Evolutionary conservation across 2,329 filamentous ascomycete genomes (phyloP), one percentile per base, ranked within the genome.

Genomic region (Clarireedia sp.): DNA sequence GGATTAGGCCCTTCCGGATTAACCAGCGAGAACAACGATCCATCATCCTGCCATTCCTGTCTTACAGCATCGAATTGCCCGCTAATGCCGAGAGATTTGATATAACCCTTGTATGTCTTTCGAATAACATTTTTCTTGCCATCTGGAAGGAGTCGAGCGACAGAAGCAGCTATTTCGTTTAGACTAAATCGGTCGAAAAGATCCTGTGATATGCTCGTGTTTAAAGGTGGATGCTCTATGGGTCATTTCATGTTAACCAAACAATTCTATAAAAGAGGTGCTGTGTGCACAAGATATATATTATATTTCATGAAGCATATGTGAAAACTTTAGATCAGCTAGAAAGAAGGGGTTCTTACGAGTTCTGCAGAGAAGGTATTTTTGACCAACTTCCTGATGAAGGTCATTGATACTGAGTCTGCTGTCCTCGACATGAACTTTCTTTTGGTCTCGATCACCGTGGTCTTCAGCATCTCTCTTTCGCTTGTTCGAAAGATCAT

Each of bases 91-190:
- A 85, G 71, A 46, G 76, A 78, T 73, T 85, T 85, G 67, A 86
- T 82, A 61, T 85, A 80, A 51, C 81, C 81, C 69, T 86, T 86
- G 73, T 85, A 86, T 16, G 82, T 85, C 67, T 85, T 85, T 24
- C 82, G 77, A 48, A 86, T 73, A 60, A 79, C 80, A 65, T 85
- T 85, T 74, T 85, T 85, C 68, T 83, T 79, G 9, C 82, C 82
- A 66, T 83, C 83, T 14, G 81, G 80, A 66, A 83, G 80, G 52
- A 79, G 79, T 58, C 82, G 77, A 58, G 82, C 82, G 41, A 85
- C 81, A 61, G 82, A 78, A 56, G 78, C 76, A 56, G 82, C 82
- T 54, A 86, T 75, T 51, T 69, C 71, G 48, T 75, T 73, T 61
- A 86, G 70, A 64, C 74, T 73, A 69, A 81, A 86, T 66, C 77